Conservation (phyloP, 169 alveolate genomes). For the Cyclospora cayetanensis region DNA sequence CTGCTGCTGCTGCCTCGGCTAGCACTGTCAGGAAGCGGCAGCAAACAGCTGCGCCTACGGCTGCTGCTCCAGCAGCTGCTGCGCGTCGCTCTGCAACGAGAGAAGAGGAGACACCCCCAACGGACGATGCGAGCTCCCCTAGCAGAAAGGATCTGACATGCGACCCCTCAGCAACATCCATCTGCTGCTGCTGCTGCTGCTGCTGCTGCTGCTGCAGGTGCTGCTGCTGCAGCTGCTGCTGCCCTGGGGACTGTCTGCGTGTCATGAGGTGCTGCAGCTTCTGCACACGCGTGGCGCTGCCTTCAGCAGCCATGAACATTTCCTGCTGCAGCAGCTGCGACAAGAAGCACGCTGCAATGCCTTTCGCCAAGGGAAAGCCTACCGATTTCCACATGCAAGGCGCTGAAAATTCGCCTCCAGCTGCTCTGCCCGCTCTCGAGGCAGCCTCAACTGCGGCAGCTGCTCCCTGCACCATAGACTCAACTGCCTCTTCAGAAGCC, state of each 20-base stretch:
- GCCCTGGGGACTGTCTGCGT: constrained; percentile 24
- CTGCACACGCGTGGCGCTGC: constrained; percentile 24
- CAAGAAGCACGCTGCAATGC: constrained; percentile 29
- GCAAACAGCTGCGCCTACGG: constrained; percentile 26
- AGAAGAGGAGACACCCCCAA: constrained; percentile 9
- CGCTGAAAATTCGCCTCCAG: background rate
- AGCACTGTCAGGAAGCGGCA: constrained; percentile 7
- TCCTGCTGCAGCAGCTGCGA: constrained; percentile 52
- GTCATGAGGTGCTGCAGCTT: constrained; percentile 40
- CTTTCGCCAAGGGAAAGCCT: constrained; percentile 2
- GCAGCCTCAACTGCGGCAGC: background rate
- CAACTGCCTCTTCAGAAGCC: constrained; percentile 41
- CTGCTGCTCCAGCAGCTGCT: constrained; percentile 40
- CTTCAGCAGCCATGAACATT: background rate
- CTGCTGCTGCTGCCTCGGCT: constrained; percentile 49
- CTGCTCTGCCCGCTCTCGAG: background rate
- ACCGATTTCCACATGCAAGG: constrained; percentile 6
- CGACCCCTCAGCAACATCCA: too few species aligned
- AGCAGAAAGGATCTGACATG: background rate
- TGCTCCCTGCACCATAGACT: background rate
- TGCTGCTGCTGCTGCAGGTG: constrained; percentile 11
- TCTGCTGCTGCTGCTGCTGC: too few species aligned
- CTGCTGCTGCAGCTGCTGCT: constrained; percentile 41
- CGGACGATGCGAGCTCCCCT: constrained; percentile 25
- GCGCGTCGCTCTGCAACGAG: constrained; percentile 9